These are phyloP conservation scores for Halophytophthora polymorphica DNA, from an alignment of 352 stramenopile species.

Conservation along the genomic window DNA sequence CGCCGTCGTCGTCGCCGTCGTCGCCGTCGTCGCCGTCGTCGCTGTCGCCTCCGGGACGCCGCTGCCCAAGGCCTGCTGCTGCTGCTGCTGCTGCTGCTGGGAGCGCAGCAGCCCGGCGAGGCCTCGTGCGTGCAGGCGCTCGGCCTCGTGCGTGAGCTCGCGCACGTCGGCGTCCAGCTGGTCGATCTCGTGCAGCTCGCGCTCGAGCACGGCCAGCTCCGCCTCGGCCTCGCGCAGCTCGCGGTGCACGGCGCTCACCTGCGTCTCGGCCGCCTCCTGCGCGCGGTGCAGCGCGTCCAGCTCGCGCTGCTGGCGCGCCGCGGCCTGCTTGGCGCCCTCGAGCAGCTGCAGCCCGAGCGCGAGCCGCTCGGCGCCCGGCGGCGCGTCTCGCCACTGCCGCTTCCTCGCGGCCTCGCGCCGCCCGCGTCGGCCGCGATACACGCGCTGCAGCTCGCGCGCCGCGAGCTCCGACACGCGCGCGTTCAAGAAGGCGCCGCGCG, in stretches of 20 bases:
- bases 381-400: slow-evolving; percentile 84
- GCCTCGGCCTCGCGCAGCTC: slow-evolving; percentile 90
- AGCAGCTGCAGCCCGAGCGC: slow-evolving; percentile 90
- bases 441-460: slow-evolving; percentile 87
- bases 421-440: slow-evolving; percentile 86
- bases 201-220: slow-evolving; percentile 88
- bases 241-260: slow-evolving; percentile 88
- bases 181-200: slow-evolving; percentile 91
- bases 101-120: slow-evolving; percentile 49
- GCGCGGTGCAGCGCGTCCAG: slow-evolving; percentile 90
- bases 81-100: slow-evolving; percentile 21
- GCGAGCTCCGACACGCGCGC: slow-evolving; percentile 69
- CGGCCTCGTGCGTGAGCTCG: slow-evolving; percentile 89
- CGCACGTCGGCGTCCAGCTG: slow-evolving; percentile 89
- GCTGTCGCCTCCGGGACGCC: slow-evolving; percentile 31
- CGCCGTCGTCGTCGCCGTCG: neutral
- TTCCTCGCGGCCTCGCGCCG: slow-evolving; percentile 58
- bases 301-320: slow-evolving; percentile 90
- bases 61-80: slow-evolving; percentile 42
- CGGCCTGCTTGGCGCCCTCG: slow-evolving; percentile 91
- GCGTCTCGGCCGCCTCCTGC: slow-evolving; percentile 85
- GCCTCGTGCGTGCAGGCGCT: slow-evolving; percentile 69
- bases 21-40: slow-evolving; percentile 10
- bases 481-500: slow-evolving; percentile 60
- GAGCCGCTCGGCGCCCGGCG: slow-evolving; percentile 86